These are phyloP conservation scores for Sphaerosporella brunnea DNA, from an alignment of 495 filamentous ascomycete species.

Conservation along the genomic window DNA sequence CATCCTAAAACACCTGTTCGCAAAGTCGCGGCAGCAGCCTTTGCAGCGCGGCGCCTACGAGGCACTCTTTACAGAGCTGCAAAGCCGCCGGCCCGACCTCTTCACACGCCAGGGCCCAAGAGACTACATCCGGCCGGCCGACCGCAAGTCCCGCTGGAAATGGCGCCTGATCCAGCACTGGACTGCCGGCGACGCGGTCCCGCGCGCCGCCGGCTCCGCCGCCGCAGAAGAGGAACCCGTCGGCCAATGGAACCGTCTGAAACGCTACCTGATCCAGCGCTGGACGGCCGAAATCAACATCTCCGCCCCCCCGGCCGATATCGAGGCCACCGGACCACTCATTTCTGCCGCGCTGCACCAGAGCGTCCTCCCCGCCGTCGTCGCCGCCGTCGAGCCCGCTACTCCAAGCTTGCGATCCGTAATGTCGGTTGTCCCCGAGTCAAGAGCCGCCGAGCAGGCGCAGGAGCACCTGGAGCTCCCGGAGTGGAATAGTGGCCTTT, in stretches of 20 bases:
- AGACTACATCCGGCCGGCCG: slow-evolving; percentile 27
- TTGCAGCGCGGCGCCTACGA: slow-evolving; percentile 37
- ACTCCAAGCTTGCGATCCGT: too few species aligned
- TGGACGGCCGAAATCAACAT: slow-evolving; percentile 31
- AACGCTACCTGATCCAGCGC: slow-evolving; percentile 29
- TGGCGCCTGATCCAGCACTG: not conserved
- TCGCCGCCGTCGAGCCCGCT: too few species aligned
- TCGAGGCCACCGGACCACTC: too few species aligned
- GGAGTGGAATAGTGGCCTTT: too few species aligned
- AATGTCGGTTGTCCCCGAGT: too few species aligned
- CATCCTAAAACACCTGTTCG: slow-evolving; percentile 33
- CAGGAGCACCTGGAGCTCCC: too few species aligned
- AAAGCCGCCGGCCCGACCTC: slow-evolving; percentile 30
- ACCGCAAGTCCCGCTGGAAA: not conserved
- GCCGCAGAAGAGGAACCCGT: slow-evolving; percentile 12
- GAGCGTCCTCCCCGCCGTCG: too few species aligned
- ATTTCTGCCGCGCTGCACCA: too few species aligned
- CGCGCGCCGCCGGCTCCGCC: not conserved
- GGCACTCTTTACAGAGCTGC: slow-evolving; percentile 32
- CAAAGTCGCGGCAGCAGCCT: slow-evolving; percentile 30
- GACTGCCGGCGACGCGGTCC: slow-evolving; percentile 2
- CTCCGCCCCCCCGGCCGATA: too few species aligned
- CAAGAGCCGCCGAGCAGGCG: too few species aligned
- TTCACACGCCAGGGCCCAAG: slow-evolving; percentile 35
- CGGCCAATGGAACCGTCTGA: slow-evolving; percentile 29